Evolutionary conservation across 768 basidiomycete species (phyloP).

Genomic region (Termitomyces sp.): DNA sequence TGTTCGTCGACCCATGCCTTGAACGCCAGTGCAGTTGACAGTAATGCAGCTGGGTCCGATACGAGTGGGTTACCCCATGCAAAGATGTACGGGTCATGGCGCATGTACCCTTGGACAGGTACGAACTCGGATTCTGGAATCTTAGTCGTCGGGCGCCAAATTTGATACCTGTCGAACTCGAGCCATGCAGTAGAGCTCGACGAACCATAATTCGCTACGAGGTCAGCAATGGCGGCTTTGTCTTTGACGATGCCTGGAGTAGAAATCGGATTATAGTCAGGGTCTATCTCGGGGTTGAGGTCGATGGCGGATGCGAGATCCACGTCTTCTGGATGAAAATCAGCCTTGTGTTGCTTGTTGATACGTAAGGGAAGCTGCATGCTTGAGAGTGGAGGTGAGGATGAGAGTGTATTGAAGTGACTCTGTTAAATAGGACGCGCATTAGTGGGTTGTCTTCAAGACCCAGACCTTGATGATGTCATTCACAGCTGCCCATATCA

Average conservation of each 20-base stretch:
- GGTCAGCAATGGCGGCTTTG: neutral
- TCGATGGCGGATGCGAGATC: neutral
- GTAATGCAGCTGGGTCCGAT: slow-evolving; percentile 30
- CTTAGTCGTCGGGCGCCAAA: slow-evolving; percentile 36
- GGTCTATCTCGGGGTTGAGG: neutral
- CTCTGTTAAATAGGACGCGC: neutral
- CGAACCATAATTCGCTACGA: slow-evolving; percentile 52
- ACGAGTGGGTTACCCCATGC: slow-evolving; percentile 64
- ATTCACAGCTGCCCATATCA: neutral
- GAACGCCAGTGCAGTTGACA: slow-evolving; percentile 35
- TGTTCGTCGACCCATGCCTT: slow-evolving; percentile 36
- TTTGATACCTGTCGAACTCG: slow-evolving; percentile 47
- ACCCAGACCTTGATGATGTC: neutral
- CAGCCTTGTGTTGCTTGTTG: neutral
- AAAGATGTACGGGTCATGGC: slow-evolving; percentile 44
- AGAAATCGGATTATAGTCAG: neutral
- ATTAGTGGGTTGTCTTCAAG: neutral
- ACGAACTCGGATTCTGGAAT: slow-evolving; percentile 34
- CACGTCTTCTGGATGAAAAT: neutral
- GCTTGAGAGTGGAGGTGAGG: neutral
- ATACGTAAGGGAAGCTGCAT: neutral
- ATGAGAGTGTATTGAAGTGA: neutral
- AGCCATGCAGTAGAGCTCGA: slow-evolving; percentile 69
- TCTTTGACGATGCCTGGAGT: neutral
- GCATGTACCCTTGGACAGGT: slow-evolving; percentile 58